Conservation (phyloP, 352 stramenopile genomes). For the Pythium utonaiense region DNA sequence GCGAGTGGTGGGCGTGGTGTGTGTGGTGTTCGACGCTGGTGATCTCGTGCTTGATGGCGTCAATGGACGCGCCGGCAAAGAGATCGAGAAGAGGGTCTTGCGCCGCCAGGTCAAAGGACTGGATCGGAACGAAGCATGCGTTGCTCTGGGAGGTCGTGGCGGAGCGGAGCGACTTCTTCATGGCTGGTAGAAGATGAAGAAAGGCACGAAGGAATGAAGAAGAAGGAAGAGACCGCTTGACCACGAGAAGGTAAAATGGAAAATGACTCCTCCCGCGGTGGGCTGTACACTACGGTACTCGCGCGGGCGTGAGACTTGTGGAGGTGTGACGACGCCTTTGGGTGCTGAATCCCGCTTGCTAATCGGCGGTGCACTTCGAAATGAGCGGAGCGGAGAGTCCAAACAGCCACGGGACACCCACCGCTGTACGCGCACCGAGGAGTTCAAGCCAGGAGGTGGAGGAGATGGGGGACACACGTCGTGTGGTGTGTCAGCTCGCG, state of each 20-base stretch:
- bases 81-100: conserved; percentile 18
- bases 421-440: neutral
- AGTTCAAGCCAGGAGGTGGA: conserved; percentile 1
- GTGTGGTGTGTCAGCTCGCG: neutral
- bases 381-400: neutral
- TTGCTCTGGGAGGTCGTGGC: conserved; percentile 1
- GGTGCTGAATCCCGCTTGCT: neutral
- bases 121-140: conserved; percentile 20
- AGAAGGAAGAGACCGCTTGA: neutral
- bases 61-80: conserved; percentile 8
- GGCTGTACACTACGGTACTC: neutral
- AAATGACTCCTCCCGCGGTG: neutral
- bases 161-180: neutral
- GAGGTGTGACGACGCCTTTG: neutral
- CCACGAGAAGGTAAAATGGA: neutral
- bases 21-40: neutral
- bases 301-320: no score
- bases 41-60: conserved; percentile 11
- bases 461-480: neutral
- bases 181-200: neutral
- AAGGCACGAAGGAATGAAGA: neutral
- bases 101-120: conserved; percentile 18
- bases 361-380: neutral
- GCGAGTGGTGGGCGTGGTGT: conserved; percentile 1
- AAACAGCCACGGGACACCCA: neutral